Percentiles rank a stretch among this genome's conserved stretches.
phyloP scores from a whole-genome alignment of 2,329 filamentous ascomycete species.

The Parastagonospora avenae region DNA sequence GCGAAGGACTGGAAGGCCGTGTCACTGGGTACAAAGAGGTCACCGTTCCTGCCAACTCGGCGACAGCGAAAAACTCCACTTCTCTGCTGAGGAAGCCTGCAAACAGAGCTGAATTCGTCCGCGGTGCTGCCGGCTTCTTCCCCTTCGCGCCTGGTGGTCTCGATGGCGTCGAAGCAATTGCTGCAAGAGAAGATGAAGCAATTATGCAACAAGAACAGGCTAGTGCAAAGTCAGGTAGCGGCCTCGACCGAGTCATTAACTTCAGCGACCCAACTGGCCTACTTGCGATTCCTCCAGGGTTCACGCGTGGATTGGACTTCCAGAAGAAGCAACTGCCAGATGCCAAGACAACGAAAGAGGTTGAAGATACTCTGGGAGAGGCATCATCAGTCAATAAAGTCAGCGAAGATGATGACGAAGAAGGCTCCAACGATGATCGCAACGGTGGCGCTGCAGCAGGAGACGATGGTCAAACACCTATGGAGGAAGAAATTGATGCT shows the following conservation, averaged over 20 bases:
- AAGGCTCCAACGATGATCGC: constrained; percentile 27
- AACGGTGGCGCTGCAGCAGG: constrained; percentile 46
- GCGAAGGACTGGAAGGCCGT: constrained; percentile 88
- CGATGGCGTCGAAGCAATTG: constrained; percentile 83
- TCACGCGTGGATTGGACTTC: constrained; percentile 78
- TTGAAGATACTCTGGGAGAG: constrained; percentile 67
- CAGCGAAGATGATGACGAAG: constrained; percentile 29
- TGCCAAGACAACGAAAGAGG: constrained; percentile 68
- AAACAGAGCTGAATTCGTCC: constrained; percentile 84
- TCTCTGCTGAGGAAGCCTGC: constrained; percentile 86
- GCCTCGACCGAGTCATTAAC: constrained; percentile 84
- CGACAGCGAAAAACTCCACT: constrained; percentile 93
- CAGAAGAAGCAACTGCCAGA: constrained; percentile 63
- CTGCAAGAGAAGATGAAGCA: constrained; percentile 79
- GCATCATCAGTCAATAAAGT: constrained; percentile 44
- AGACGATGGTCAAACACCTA: constrained; percentile 52
- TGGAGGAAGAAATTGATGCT: constrained; percentile 74
- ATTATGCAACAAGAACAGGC: constrained; percentile 57
- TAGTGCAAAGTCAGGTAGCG: constrained; percentile 50
- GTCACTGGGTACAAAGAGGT: constrained; percentile 95
- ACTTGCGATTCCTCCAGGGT: constrained; percentile 80
- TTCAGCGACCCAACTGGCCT: constrained; percentile 78
- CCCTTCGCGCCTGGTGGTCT: constrained; percentile 91
- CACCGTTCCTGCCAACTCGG: constrained; percentile 85
- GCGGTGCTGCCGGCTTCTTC: constrained; percentile 90